These are phyloP conservation scores for Lepidopterella palustris DNA, from an alignment of 495 filamentous ascomycete genomes.

Conservation along the genomic window DNA sequence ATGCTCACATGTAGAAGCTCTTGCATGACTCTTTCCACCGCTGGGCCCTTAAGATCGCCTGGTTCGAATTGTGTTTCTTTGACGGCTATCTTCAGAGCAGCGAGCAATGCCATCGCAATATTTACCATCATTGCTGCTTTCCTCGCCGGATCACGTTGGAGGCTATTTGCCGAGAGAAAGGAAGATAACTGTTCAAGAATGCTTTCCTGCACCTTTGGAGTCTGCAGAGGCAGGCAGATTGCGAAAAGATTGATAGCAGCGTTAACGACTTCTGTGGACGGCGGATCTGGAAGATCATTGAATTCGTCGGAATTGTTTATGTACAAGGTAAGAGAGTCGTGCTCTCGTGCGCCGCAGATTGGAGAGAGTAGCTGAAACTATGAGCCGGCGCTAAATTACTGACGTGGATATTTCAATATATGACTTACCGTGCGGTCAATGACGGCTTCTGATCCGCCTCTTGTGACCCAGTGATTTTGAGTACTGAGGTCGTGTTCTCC, in stretches of 20 bases:
- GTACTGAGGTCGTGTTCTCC: slow-evolving; percentile 58
- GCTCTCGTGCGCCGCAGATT: slow-evolving; percentile 74
- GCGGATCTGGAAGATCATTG: slow-evolving; percentile 62
- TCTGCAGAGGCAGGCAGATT: slow-evolving; percentile 78
- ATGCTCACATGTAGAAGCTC: slow-evolving; percentile 62
- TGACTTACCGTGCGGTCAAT: slow-evolving; percentile 58
- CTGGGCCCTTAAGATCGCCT: slow-evolving; percentile 65
- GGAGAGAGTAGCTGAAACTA: slow-evolving; percentile 54
- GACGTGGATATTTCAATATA: neutral
- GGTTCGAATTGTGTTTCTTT: slow-evolving; percentile 66
- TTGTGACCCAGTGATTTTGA: slow-evolving; percentile 54
- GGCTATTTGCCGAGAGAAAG: slow-evolving; percentile 65
- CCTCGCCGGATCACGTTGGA: slow-evolving; percentile 81
- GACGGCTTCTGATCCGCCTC: slow-evolving; percentile 56
- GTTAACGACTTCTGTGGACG: slow-evolving; percentile 88
- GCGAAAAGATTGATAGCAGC: slow-evolving; percentile 89
- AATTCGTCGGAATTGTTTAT: slow-evolving; percentile 40
- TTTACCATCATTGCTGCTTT: slow-evolving; percentile 90
- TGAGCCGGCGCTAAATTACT: slow-evolving; percentile 7
- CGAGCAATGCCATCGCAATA: slow-evolving; percentile 71
- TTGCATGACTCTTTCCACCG: slow-evolving; percentile 82
- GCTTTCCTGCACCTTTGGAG: slow-evolving; percentile 88
- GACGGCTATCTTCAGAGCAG: slow-evolving; percentile 73
- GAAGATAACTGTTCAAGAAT: slow-evolving; percentile 88
- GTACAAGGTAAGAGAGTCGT: slow-evolving; percentile 82